Percentiles rank a stretch among this genome's conserved stretches.
Evolutionary conservation across 768 basidiomycete genomes (phyloP).

Genomic region (Pseudohyphozyma bogoriensis): DNA sequence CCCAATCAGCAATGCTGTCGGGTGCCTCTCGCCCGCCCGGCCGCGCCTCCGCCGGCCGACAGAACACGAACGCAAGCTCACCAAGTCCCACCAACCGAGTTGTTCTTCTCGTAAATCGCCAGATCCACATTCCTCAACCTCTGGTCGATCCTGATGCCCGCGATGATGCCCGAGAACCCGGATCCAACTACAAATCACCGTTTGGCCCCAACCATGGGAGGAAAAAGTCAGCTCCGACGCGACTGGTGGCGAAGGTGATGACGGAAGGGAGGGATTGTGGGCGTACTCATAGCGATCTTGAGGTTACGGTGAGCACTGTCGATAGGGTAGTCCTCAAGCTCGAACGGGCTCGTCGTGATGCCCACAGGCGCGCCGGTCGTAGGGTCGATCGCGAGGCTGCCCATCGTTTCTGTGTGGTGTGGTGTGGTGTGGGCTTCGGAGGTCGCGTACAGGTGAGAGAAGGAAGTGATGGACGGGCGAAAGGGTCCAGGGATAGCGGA

Average conservation of each 20-base stretch:
- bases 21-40: too few species aligned
- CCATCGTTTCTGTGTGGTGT: background rate
- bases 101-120: conserved; percentile 52
- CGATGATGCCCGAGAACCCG: conserved; percentile 53
- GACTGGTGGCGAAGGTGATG: too few species aligned
- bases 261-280: background rate
- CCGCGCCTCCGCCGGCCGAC: background rate
- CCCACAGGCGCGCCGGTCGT: conserved; percentile 11
- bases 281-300: conserved; percentile 23
- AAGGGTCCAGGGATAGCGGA: too few species aligned
- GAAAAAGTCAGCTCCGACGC: background rate
- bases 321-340: conserved; percentile 21
- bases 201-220: background rate
- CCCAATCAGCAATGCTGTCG: background rate
- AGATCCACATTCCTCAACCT: conserved; percentile 49
- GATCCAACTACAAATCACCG: conserved; percentile 50
- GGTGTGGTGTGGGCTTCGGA: background rate
- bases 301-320: conserved; percentile 5
- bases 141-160: conserved; percentile 53
- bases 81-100: conserved; percentile 58
- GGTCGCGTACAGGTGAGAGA: too few species aligned
- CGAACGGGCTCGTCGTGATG: background rate
- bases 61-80: conserved; percentile 11
- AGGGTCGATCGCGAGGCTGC: conserved; percentile 10
- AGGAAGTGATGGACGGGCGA: too few species aligned